These are phyloP conservation scores for Farysia itapuensis DNA, from an alignment of 1,284 basidiomycete genomes.

Conservation along the genomic window DNA sequence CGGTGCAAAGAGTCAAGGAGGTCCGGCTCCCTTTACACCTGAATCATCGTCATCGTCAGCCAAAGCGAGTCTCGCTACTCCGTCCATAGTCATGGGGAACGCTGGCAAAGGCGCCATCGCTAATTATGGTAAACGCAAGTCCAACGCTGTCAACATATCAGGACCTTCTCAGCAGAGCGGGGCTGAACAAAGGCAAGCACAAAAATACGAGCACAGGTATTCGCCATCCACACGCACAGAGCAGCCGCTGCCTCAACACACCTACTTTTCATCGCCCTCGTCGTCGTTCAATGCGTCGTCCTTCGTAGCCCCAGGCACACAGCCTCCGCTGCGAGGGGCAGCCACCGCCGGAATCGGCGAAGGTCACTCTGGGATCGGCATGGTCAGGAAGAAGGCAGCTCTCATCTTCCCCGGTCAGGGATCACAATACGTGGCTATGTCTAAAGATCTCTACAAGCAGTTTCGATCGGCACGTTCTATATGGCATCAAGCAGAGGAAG, in stretches of 20 bases:
- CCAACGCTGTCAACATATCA: conserved; percentile 14
- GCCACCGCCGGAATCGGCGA: conserved; percentile 31
- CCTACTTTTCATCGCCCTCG: conserved; percentile 55
- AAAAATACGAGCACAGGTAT: conserved; percentile 21
- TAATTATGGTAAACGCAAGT: conserved; percentile 46
- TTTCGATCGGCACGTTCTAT: conserved; percentile 49
- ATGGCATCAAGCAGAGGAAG: conserved; percentile 55
- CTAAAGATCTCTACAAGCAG: conserved; percentile 50
- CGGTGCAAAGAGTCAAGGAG: conserved; percentile 36
- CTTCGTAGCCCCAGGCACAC: conserved; percentile 42
- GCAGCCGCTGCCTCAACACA: conserved; percentile 49
- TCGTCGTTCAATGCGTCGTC: conserved; percentile 54
- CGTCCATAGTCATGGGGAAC: conserved; percentile 40
- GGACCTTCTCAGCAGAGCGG: conserved; percentile 2
- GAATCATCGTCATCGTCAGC: conserved; percentile 1
- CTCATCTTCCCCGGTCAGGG: conserved; percentile 57
- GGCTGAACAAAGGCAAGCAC: conserved; percentile 5
- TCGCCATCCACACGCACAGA: conserved; percentile 34
- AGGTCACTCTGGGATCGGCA: conserved; percentile 26
- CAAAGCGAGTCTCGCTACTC: conserved; percentile 2
- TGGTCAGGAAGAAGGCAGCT: conserved; percentile 48
- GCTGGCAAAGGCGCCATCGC: conserved; percentile 52
- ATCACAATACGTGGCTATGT: conserved; percentile 58
- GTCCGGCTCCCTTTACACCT: conserved; percentile 6
- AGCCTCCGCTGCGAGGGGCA: conserved; percentile 32